phyloP scores from a whole-genome alignment of 1,284 basidiomycete species.

The Gomphus sp. region DNA sequence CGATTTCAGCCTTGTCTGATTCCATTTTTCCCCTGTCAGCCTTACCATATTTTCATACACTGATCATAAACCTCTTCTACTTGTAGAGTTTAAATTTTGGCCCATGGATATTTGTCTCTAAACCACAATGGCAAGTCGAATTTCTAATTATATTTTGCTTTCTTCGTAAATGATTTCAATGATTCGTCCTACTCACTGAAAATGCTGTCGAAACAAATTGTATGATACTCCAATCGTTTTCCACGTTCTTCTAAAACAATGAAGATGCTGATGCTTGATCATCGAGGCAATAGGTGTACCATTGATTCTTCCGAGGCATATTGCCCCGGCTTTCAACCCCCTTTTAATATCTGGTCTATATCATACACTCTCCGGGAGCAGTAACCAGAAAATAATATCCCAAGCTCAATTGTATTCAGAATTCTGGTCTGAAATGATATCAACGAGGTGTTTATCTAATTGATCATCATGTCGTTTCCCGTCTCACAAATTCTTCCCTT shows the following conservation, averaged over 20 bases:
- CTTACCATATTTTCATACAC: neutral
- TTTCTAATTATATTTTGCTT: slow-evolving; percentile 4
- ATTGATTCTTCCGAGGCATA: neutral
- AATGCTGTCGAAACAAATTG: neutral
- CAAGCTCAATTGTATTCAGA: neutral
- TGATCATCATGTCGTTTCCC: no score
- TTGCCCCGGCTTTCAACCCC: neutral
- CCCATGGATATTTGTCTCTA: neutral
- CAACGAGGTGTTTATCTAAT: no score
- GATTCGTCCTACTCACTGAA: neutral
- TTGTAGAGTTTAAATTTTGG: neutral
- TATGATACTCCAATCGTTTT: neutral
- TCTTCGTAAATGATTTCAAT: neutral
- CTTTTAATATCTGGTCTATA: neutral
- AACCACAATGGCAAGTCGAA: neutral
- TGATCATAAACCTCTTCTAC: neutral
- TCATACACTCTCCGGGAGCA: neutral
- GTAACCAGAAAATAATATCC: neutral
- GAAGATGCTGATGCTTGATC: neutral
- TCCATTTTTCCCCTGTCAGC: slow-evolving; percentile 5
- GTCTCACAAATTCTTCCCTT: no score
- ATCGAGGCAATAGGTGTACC: neutral
- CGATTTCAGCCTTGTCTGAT: slow-evolving; percentile 75
- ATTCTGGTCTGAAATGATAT: no score
- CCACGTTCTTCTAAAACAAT: neutral